phyloP scores from a whole-genome alignment of 306 rosid genomes.

The Glycine soja region DNA sequence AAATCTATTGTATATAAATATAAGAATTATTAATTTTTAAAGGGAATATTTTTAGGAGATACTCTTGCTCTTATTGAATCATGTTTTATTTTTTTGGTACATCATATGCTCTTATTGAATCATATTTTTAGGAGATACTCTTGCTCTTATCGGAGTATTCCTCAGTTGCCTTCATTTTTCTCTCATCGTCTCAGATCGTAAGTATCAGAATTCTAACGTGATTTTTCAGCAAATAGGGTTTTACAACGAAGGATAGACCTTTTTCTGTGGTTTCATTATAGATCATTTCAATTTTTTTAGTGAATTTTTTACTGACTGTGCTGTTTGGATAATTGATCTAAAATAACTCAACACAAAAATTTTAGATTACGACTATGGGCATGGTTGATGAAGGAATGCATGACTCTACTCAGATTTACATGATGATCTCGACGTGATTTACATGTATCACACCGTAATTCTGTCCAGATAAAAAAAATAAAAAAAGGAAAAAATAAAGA shows the following conservation, averaged over 20 bases:
- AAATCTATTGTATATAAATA: no score
- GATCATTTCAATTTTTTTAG: neutral
- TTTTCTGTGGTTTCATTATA: neutral
- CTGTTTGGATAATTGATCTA: neutral
- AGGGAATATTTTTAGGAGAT: no score
- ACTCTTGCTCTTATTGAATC: no score
- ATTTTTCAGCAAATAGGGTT: neutral
- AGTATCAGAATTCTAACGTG: neutral
- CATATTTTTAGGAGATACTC: no score
- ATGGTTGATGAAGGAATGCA: neutral
- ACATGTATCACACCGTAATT: no score
- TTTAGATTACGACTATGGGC: neutral
- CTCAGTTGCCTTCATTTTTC: neutral
- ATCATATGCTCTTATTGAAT: no score
- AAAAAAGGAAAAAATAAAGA: no score
- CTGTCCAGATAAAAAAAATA: no score
- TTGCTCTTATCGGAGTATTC: neutral
- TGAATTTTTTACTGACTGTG: no score
- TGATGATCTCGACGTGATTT: neutral
- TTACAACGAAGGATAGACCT: neutral
- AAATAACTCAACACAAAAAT: neutral
- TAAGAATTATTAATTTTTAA: no score
- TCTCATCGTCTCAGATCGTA: neutral
- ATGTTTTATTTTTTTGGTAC: no score
- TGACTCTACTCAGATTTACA: neutral